Evolutionary conservation across 495 filamentous ascomycete species (phyloP), one percentile per base, ranked within the genome.

Genomic region (Poronia punctata): DNA sequence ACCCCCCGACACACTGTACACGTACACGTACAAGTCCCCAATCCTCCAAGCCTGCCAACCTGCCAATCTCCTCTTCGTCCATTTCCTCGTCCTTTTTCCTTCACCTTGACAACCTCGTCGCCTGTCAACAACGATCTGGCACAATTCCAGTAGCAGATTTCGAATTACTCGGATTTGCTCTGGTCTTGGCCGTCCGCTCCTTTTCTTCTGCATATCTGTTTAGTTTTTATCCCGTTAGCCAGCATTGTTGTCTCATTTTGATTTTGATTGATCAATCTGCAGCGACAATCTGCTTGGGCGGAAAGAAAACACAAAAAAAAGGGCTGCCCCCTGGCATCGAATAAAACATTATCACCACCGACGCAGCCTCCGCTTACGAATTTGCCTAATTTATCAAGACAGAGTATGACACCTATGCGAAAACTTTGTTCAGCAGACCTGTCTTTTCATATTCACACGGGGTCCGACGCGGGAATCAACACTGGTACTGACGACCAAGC

Each of bases 161-260:
- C 43, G 49, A 40, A 28, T 37, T 49, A 29, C 35, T 48, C 37
- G 54, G 64, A 64, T 65, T 68, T 66, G 63, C 67, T 56, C 57
- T 70, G 67, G 67, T 62, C 59, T 68, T 68, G 67, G 52, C 68
- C 68, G 67, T 70, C 68, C 68, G 64, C 64, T 70, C 68, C 62
- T 70, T 72, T 70, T 45, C 33, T 44, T 37, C 21, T 42, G 18
- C 31, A 49, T 45, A 38, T 32, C 53, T 46, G 33, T 40, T 57
- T 49, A 48, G 42, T 45, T 38, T 35, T 52, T 31, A 49, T 54
- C 51, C 52, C 38, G 45, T 47, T 55, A 52, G 43, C 48, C 40
- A 48, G 50, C 51, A 48, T 54, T 49, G 43, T 54, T 50, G 50
- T 37, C 50, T 28, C 46, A 48, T 49, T 49, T 54, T 49, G 45